Conservation (phyloP, 2,329 filamentous ascomycete genomes). For the Cercospora janseana region DNA sequence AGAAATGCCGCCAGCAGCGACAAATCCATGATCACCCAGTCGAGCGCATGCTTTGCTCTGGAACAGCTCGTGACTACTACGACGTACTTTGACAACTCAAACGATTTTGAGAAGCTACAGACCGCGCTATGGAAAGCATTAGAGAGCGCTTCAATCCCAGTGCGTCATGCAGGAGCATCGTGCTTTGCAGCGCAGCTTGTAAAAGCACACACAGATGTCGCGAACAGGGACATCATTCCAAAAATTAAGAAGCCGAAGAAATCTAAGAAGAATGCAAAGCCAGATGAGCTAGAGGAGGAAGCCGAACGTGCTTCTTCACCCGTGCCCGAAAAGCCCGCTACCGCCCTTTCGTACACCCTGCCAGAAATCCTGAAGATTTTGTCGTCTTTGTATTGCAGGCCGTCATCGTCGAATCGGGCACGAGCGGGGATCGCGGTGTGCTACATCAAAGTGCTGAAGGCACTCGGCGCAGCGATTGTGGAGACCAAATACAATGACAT, state of each 20-base stretch:
- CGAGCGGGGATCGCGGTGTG: slow-evolving; percentile 83
- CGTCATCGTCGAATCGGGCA: slow-evolving; percentile 73
- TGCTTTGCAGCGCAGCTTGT: slow-evolving; percentile 81
- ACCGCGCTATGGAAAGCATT: slow-evolving; percentile 79
- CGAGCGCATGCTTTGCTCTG: slow-evolving; percentile 75
- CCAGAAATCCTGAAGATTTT: slow-evolving; percentile 75
- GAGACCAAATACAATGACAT: slow-evolving; percentile 80
- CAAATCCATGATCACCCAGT: slow-evolving; percentile 78
- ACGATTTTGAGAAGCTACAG: slow-evolving; percentile 87
- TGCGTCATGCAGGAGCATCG: slow-evolving; percentile 81
- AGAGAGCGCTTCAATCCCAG: slow-evolving; percentile 70
- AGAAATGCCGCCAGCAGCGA: slow-evolving; percentile 73
- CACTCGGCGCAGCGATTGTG: slow-evolving; percentile 76
- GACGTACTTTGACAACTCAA: slow-evolving; percentile 78
- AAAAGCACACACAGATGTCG: slow-evolving; percentile 70
- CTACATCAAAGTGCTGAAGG: slow-evolving; percentile 76
- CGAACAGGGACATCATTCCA: slow-evolving; percentile 51
- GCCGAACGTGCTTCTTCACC: slow-evolving; percentile 70
- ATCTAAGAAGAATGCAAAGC: slow-evolving; percentile 64
- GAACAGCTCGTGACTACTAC: slow-evolving; percentile 70
- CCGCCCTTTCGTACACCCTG: slow-evolving; percentile 69
- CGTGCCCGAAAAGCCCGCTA: slow-evolving; percentile 68
- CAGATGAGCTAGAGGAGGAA: slow-evolving; percentile 64
- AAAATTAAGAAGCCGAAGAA: slow-evolving; percentile 71
- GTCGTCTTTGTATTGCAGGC: slow-evolving; percentile 74